These are phyloP conservation scores for Gossypium schwendimanii DNA, from an alignment of 441 rosid species.

Conservation along the genomic window DNA sequence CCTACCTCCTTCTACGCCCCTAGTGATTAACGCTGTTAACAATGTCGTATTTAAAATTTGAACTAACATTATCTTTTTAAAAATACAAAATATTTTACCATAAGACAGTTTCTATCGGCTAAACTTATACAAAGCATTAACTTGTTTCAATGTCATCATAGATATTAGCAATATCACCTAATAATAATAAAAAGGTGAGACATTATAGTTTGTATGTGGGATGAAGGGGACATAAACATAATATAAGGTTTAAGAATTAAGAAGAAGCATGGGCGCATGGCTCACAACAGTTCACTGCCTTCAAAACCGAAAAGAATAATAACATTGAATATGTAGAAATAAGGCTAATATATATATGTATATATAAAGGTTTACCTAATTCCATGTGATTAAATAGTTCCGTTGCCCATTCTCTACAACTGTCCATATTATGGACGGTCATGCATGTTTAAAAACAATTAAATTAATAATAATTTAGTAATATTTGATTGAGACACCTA, in stretches of 20 bases:
- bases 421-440: slow-evolving; percentile 1
- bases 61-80: no score
- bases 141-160: neutral
- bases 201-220: neutral
- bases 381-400: slow-evolving; percentile 1
- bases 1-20: no score
- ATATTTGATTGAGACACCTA: neutral
- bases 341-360: no score
- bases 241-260: no score
- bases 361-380: neutral
- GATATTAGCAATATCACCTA: neutral
- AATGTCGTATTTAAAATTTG: neutral
- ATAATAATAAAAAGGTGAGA: neutral
- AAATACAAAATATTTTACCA: no score
- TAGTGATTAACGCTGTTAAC: neutral
- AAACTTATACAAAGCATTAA: neutral
- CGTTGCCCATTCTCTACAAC: neutral
- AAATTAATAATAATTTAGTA: neutral
- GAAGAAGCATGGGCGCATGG: neutral
- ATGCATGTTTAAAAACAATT: neutral
- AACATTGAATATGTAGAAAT: neutral
- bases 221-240: neutral
- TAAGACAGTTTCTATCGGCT: neutral
- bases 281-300: neutral
- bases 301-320: neutral